Percentiles rank a stretch among this genome's conserved stretches.
phyloP scores from a whole-genome alignment of 2,329 filamentous ascomycete genomes.

The Beauveria caledonica region DNA sequence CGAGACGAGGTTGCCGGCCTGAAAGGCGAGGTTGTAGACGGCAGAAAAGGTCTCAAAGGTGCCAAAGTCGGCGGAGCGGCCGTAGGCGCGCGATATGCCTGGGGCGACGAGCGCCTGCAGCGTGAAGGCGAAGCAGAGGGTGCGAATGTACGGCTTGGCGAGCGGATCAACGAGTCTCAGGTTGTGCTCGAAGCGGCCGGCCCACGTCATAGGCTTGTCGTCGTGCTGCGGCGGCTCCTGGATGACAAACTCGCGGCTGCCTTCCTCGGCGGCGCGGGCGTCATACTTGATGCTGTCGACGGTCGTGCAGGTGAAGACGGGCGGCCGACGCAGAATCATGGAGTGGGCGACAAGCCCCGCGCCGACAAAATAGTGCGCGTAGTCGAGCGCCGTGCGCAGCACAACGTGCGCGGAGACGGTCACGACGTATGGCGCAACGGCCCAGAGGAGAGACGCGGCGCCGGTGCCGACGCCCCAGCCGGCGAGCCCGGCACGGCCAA shows the following conservation, averaged over 20 bases:
- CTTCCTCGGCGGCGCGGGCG: slow-evolving; percentile 11
- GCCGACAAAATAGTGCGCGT: slow-evolving; percentile 20
- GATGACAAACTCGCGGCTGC: neutral
- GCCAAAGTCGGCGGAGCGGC: slow-evolving; percentile 16
- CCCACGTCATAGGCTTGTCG: neutral
- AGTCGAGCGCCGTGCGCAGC: slow-evolving; percentile 22
- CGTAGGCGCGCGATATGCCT: slow-evolving; percentile 22
- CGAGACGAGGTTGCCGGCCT: slow-evolving; percentile 22
- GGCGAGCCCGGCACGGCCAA: slow-evolving; percentile 23
- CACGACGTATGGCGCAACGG: slow-evolving; percentile 22
- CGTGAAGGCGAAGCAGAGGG: slow-evolving; percentile 19
- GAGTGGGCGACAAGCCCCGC: slow-evolving; percentile 22
- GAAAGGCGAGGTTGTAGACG: slow-evolving; percentile 21
- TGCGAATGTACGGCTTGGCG: slow-evolving; percentile 20
- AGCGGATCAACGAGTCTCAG: slow-evolving; percentile 12
- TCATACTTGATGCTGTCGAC: slow-evolving; percentile 16
- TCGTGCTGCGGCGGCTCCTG: neutral
- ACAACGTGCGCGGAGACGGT: slow-evolving; percentile 21
- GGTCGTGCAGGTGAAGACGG: slow-evolving; percentile 15
- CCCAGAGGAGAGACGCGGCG: slow-evolving; percentile 20
- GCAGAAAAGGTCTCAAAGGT: slow-evolving; percentile 22
- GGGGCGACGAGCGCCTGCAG: slow-evolving; percentile 20
- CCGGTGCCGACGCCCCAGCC: slow-evolving; percentile 30
- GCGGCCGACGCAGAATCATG: slow-evolving; percentile 20
- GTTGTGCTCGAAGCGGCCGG: slow-evolving; percentile 13